Conservation (phyloP, 2,329 filamentous ascomycete species). For the Amesomyces nigricolor region DNA sequence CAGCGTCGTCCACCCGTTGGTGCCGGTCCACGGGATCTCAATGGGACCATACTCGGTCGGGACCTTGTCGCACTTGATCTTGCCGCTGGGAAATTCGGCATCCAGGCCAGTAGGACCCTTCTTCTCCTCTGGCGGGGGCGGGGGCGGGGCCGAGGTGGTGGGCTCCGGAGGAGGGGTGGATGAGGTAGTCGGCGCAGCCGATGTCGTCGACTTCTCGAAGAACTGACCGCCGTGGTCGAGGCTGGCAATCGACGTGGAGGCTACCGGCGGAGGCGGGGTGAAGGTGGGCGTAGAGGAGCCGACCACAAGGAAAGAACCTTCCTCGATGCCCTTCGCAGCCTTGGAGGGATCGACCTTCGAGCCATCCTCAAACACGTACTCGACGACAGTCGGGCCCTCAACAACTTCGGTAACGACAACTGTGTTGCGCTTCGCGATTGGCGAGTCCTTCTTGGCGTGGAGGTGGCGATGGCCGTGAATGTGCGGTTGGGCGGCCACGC, state of each 20-base stretch:
- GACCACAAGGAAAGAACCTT: constrained; percentile 64
- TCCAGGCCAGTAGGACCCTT: constrained; percentile 50
- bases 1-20: constrained; percentile 74
- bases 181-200: constrained; percentile 28
- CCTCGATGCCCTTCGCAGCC: constrained; percentile 64
- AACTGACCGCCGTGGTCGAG: constrained; percentile 43
- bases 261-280: constrained; percentile 35
- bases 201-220: constrained; percentile 40
- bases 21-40: constrained; percentile 59
- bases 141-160: constrained; percentile 24
- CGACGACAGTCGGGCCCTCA: constrained; percentile 57
- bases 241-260: constrained; percentile 33
- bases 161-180: constrained; percentile 23
- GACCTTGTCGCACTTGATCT: constrained; percentile 65
- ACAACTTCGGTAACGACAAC: constrained; percentile 37
- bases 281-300: constrained; percentile 53
- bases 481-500: constrained; percentile 53
- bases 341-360: constrained; percentile 54
- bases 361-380: constrained; percentile 62
- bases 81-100: constrained; percentile 67
- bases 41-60: constrained; percentile 78
- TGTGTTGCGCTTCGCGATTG: constrained; percentile 45
- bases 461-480: constrained; percentile 54
- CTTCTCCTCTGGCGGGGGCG: constrained; percentile 26
- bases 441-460: constrained; percentile 51